These are phyloP conservation scores for Dorcoceras hygrometricum DNA, from an alignment of 257 asterid species.

Conservation along the genomic window DNA sequence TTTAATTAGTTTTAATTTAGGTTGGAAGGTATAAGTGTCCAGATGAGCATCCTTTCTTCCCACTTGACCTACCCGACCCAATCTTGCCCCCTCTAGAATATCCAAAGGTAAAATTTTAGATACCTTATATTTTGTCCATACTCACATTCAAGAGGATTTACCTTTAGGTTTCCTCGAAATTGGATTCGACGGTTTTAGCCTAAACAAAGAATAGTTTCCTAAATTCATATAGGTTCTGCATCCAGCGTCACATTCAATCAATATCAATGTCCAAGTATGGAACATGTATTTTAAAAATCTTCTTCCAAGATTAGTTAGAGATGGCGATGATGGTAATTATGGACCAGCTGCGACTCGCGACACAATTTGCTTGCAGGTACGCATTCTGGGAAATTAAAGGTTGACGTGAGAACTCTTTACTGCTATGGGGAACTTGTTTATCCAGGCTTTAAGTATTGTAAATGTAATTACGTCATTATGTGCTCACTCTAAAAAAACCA, in stretches of 20 bases:
- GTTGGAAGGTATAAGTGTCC: constrained; percentile 91
- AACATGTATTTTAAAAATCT: constrained; percentile 75
- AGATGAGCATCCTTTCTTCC: constrained; percentile 94
- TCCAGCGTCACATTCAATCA: constrained; percentile 66
- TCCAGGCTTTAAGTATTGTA: neutral
- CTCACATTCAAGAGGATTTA: neutral
- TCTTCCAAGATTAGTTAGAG: constrained; percentile 73
- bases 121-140: neutral
- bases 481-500: neutral
- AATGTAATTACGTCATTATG: neutral
- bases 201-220: neutral
- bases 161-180: neutral
- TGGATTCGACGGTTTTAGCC: neutral
- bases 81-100: constrained; percentile 81
- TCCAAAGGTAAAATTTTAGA: constrained; percentile 57
- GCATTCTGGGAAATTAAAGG: neutral
- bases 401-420: neutral
- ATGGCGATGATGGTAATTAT: constrained; percentile 79
- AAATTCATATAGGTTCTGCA: constrained; percentile 62
- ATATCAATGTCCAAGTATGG: constrained; percentile 76
- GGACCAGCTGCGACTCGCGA: constrained; percentile 90
- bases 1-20: constrained; percentile 31
- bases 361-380: constrained; percentile 92
- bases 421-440: neutral
- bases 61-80: constrained; percentile 55